phyloP scores from a whole-genome alignment of 140 eudicot genomes.

The Bidens hawaiensis region DNA sequence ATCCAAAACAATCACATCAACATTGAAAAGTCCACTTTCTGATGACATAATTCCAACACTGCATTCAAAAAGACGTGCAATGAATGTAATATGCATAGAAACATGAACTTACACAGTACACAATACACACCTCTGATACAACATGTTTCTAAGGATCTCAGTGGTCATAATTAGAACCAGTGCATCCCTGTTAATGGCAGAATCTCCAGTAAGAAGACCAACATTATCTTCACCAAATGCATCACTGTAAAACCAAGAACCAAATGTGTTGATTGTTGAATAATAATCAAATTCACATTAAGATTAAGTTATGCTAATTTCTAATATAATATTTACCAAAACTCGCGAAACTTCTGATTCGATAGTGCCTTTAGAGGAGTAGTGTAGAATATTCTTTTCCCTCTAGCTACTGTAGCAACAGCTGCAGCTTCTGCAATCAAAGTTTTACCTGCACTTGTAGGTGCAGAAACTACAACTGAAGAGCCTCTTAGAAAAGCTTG shows the following conservation, averaged over 20 bases:
- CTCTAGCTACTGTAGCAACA: conserved; percentile 85
- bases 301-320: neutral
- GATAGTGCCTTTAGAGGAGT: conserved; percentile 97
- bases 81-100: neutral
- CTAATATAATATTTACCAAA: conserved; percentile 38
- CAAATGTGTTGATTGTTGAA: neutral
- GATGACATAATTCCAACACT: conserved; percentile 89
- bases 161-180: conserved; percentile 93
- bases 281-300: neutral
- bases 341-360: conserved; percentile 95
- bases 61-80: conserved; percentile 35
- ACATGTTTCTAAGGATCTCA: conserved; percentile 91
- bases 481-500: conserved; percentile 94
- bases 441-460: conserved; percentile 97
- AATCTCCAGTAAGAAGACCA: conserved; percentile 96
- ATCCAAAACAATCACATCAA: conserved; percentile 97
- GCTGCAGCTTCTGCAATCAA: conserved; percentile 97
- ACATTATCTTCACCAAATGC: conserved; percentile 90
- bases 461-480: conserved; percentile 98
- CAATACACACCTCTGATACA: conserved; percentile 72
- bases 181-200: conserved; percentile 89
- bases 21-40: conserved; percentile 75
- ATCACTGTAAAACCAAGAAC: conserved; percentile 50
- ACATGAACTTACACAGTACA: conserved; percentile 30
- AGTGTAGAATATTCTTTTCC: conserved; percentile 83